Evolutionary conservation across 331 rosid species (phyloP), one percentile per base, ranked within the genome.

Genomic region (Ulmus americana): DNA sequence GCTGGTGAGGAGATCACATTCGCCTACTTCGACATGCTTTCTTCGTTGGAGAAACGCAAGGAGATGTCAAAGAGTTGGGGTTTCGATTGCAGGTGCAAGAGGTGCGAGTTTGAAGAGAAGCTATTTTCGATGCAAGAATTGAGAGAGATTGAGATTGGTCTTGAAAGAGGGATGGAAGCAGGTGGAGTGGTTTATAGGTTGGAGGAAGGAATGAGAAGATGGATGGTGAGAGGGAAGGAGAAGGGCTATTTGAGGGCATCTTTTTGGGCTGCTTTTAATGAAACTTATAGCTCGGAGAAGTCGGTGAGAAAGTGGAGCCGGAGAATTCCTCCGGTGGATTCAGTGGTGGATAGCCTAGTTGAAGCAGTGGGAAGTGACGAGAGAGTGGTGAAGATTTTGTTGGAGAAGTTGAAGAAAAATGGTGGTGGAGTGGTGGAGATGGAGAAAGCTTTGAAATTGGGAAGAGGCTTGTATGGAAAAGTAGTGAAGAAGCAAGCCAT

Each of bases 1-100:
- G 86, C 91, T 4, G 90, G 86, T 39, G 97, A 92, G 77, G 98
- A 92, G 81, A 51, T 92, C 20, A 83, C 88, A 22, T 82, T 85
- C 46, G 80, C 91, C 0, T 92, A 92, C 69, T 72, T 86, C 1
- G 95, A 89, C 7, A 83, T 85, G 2, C 68, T 92, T 60, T 71
- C 63, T 44, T 74, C 80, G 0, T 57, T 76, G 67, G 74, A 44
- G 39, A 83, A 77, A 81, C 78, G 98, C 52, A 82, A 28, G 56
- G 87, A 82, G 60, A 76, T 79, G 86, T 67, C 86, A 0, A 54
- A 67, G 74, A 82, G 87, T 43, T 92, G 95, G 98, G 95, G 86
- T 4, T 85, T 92, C 58, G 78, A 74, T 3, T 92, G 98, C 50
- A 70, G 65, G 54, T 92, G 97, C 42, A 87, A 78, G 77, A 82